Evolutionary conservation across 1,284 basidiomycete genomes (phyloP), one percentile per base, ranked within the genome.

Genomic region (Leccinum laetum): DNA sequence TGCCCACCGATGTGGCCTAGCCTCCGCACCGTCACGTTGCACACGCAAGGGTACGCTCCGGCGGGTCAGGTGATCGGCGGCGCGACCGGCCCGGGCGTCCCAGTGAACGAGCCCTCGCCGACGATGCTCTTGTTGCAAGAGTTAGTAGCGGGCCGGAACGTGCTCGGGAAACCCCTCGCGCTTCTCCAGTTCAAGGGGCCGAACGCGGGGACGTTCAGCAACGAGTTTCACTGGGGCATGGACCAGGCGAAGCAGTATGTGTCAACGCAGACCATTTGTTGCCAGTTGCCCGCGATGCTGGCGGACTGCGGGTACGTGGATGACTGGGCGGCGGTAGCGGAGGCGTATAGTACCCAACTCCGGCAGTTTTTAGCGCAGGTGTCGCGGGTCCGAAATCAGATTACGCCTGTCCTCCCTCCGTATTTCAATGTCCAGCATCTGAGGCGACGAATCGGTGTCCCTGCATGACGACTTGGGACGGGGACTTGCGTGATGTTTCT

Each of bases 71-170:
- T 63, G 9, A 60, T 74, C 7, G 76, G 68, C 16, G 26, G 26
- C 10, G 56, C 44, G 5, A 49, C 32, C 0, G 76, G 67, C 16
- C 59, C 41, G 21, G 59, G n/a, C 6, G 61, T 75, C 2, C 75
- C 76, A 0, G 58, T 75, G 58, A 76, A 76, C 64, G 77, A 77
- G 44, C 66, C 74, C 21, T 77, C 77, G 16, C 60, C 70, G 21
- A 74, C 68, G 61, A 77, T 78, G 75, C 63, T 56, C 37, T 66
- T 75, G 46, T 44, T 78, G 44, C 75, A 77, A 21, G 73, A 77
- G 18, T 63, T 75, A 24, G 57, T 76, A 35, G 58, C 74, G 1
- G 67, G 65, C 49, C 49, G 74, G 9, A 73, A 66, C 57, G 26
- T 44, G 18, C 67, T 75, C 56, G 66, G 67, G 5, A 71, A 58